These are phyloP conservation scores for slime mould (Dictyostelium discoideum) DNA, from an alignment of 78 protist species.

Conservation along the genomic window DNA sequence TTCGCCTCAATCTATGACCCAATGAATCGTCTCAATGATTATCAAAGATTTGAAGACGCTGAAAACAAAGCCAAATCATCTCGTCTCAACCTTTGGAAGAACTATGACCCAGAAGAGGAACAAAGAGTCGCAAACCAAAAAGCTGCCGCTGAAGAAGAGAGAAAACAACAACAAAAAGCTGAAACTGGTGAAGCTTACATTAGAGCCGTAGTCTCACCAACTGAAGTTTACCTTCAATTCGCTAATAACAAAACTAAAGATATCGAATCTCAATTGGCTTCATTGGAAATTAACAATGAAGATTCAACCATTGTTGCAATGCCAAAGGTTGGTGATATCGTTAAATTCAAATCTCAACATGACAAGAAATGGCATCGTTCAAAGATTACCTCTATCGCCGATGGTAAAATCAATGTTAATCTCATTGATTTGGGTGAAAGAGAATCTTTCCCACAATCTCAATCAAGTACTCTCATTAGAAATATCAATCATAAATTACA, in stretches of 20 bases:
- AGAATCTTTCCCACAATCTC: not conserved
- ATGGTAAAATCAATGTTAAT: not conserved
- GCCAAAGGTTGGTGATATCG: constrained; percentile 50
- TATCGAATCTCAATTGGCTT: constrained; percentile 14
- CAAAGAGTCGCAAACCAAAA: constrained; percentile 7
- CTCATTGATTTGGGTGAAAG: constrained; percentile 48
- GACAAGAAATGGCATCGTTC: constrained; percentile 70
- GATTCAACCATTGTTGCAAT: not conserved
- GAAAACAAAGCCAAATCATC: constrained; percentile 65
- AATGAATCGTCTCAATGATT: constrained; percentile 1
- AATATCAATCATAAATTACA: constrained; percentile 21
- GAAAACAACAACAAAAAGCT: not conserved
- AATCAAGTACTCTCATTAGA: not conserved
- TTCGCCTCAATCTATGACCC: constrained; percentile 60
- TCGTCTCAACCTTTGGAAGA: constrained; percentile 70
- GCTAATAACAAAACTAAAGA: constrained; percentile 11
- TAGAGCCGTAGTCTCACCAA: constrained; percentile 18
- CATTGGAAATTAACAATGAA: constrained; percentile 16
- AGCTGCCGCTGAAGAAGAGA: constrained; percentile 44
- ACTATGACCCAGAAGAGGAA: constrained; percentile 81
- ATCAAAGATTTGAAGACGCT: constrained; percentile 19
- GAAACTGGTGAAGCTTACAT: constrained; percentile 52
- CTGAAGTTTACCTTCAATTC: constrained; percentile 49
- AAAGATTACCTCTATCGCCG: not conserved
- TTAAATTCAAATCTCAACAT: not conserved